Evolutionary conservation across 257 asterid species (phyloP).

Genomic region (Penstemon eatonii): DNA sequence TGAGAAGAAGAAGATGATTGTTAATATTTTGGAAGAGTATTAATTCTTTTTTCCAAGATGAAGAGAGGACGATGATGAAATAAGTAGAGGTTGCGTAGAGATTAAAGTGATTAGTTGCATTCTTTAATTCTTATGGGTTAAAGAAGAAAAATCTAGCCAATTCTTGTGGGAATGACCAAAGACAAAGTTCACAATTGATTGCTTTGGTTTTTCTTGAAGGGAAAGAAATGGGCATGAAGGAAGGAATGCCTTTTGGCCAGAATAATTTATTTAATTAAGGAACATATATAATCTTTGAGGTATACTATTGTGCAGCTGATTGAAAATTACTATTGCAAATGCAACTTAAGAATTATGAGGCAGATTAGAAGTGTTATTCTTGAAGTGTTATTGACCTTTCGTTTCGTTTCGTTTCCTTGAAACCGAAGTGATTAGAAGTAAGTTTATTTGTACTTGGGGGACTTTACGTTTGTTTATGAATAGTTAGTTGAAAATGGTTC

Average conservation of each 20-base stretch:
- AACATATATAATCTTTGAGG: no score
- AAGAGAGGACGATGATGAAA: background rate
- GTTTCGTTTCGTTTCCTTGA: no score
- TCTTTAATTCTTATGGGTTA: background rate
- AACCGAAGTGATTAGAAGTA: no score
- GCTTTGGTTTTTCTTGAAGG: constrained; percentile 30
- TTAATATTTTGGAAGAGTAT: constrained; percentile 10
- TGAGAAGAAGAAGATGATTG: constrained; percentile 2
- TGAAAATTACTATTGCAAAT: no score
- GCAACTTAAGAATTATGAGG: no score
- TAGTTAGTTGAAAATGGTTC: no score
- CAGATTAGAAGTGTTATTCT: no score
- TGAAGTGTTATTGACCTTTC: no score
- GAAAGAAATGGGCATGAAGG: constrained; percentile 17
- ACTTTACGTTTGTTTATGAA: no score
- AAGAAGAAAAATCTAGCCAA: constrained; percentile 26
- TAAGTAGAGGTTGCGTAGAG: constrained; percentile 12
- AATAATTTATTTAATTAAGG: background rate
- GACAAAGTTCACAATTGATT: background rate
- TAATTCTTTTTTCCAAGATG: constrained; percentile 8
- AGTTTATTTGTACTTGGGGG: no score
- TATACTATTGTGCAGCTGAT: no score
- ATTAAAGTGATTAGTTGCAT: constrained; percentile 11
- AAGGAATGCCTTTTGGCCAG: constrained; percentile 16
- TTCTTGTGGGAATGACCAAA: constrained; percentile 39